Evolutionary conservation across 768 basidiomycete genomes (phyloP).

Genomic region (Gyrodon lividus): DNA sequence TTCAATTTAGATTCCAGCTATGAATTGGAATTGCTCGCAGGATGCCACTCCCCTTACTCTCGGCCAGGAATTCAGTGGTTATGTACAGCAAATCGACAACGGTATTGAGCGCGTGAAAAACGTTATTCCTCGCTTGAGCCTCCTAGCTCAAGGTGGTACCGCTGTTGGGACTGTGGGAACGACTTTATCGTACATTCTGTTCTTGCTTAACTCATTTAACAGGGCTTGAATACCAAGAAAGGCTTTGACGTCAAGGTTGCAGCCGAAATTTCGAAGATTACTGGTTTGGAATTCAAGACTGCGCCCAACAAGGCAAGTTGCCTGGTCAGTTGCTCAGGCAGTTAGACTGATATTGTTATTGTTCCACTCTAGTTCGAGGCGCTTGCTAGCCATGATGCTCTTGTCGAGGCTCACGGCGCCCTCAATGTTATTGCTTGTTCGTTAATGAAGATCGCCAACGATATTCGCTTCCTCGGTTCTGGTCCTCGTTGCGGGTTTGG

Average conservation of each 20-base stretch:
- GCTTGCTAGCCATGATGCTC: slow-evolving; percentile 95
- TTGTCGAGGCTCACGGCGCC: slow-evolving; percentile 96
- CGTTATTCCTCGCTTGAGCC: slow-evolving; percentile 80
- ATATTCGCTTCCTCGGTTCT: slow-evolving; percentile 96
- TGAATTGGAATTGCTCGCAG: slow-evolving; percentile 37
- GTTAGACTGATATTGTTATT: slow-evolving; percentile 6
- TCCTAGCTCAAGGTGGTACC: slow-evolving; percentile 96
- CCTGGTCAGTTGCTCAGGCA: not conserved
- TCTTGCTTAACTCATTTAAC: slow-evolving; percentile 12
- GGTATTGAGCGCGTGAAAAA: slow-evolving; percentile 83
- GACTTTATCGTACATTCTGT: not conserved
- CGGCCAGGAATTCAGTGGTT: slow-evolving; percentile 98
- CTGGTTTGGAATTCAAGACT: slow-evolving; percentile 89
- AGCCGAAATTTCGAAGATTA: slow-evolving; percentile 84
- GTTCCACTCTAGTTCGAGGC: slow-evolving; percentile 78
- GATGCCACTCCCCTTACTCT: slow-evolving; percentile 97
- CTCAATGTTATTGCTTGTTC: slow-evolving; percentile 96
- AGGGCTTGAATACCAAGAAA: slow-evolving; percentile 96
- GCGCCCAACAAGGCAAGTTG: slow-evolving; percentile 90
- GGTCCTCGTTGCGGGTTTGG: slow-evolving; percentile 98
- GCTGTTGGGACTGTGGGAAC: slow-evolving; percentile 90
- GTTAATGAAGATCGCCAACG: slow-evolving; percentile 99
- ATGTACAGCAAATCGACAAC: slow-evolving; percentile 91
- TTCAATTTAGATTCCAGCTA: not conserved
- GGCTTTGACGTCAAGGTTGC: slow-evolving; percentile 97